These are phyloP conservation scores for Parasitella parasitica DNA, from an alignment of 371 early-diverging fungal species.

Conservation along the genomic window DNA sequence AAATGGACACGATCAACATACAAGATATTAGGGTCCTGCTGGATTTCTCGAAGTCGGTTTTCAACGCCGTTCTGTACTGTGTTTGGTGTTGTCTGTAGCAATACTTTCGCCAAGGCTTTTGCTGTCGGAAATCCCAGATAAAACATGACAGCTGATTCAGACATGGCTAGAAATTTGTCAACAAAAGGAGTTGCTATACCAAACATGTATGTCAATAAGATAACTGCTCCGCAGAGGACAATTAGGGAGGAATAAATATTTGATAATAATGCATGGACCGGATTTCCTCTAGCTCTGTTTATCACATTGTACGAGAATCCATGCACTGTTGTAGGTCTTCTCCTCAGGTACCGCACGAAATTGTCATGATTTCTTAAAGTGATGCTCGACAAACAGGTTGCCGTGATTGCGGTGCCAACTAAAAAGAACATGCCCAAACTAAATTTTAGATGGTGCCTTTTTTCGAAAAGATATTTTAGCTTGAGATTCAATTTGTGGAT, in stretches of 20 bases:
- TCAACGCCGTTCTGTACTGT: slow-evolving; percentile 37
- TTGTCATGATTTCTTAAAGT: slow-evolving; percentile 58
- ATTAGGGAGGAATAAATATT: slow-evolving; percentile 42
- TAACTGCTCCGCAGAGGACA: slow-evolving; percentile 25
- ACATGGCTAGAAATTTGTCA: slow-evolving; percentile 56
- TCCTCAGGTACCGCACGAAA: slow-evolving; percentile 48
- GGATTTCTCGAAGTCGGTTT: slow-evolving; percentile 42
- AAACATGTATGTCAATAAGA: slow-evolving; percentile 27
- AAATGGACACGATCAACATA: slow-evolving; percentile 56
- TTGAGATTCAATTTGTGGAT: not conserved
- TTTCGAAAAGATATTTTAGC: not conserved
- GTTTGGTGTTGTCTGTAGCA: slow-evolving; percentile 46
- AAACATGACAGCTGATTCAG: slow-evolving; percentile 56
- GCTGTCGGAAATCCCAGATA: slow-evolving; percentile 47
- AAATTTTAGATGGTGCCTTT: slow-evolving; percentile 2
- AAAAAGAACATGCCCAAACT: slow-evolving; percentile 44
- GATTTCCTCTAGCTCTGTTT: slow-evolving; percentile 39
- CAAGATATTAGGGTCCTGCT: slow-evolving; percentile 48
- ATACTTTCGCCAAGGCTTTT: slow-evolving; percentile 35
- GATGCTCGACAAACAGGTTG: slow-evolving; percentile 51
- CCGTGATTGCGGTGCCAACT: slow-evolving; percentile 44
- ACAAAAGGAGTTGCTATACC: slow-evolving; percentile 31
- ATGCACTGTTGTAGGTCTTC: slow-evolving; percentile 39
- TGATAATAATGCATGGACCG: slow-evolving; percentile 30
- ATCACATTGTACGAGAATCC: slow-evolving; percentile 50